phyloP scores from a whole-genome alignment of 2,329 filamentous ascomycete species.

The Kalaharituber pfeilii region DNA sequence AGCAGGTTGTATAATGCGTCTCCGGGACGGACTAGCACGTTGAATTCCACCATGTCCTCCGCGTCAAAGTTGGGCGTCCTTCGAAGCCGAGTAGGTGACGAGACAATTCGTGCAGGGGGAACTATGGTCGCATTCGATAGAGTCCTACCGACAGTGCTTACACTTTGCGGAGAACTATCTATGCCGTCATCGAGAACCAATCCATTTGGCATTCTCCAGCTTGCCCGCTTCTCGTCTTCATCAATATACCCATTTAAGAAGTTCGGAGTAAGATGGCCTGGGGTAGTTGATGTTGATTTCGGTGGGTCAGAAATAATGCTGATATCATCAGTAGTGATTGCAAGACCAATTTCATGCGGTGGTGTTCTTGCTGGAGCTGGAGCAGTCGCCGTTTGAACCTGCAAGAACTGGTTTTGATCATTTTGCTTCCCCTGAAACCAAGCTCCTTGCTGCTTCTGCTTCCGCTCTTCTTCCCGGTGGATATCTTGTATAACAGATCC shows the following conservation, averaged over 20 bases:
- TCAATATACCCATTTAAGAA: neutral
- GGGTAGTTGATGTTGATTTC: neutral
- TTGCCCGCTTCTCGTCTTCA: neutral
- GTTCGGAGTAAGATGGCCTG: neutral
- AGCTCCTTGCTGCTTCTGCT: neutral
- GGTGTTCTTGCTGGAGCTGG: neutral
- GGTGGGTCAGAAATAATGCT: neutral
- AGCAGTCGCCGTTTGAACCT: neutral
- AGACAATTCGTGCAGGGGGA: neutral
- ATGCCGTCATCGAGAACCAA: neutral
- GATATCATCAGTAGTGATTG: neutral
- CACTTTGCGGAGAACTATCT: neutral
- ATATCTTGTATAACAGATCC: neutral
- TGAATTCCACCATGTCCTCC: neutral
- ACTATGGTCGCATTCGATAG: neutral
- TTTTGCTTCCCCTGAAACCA: neutral
- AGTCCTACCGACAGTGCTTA: neutral
- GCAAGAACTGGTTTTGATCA: neutral
- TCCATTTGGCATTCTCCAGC: neutral
- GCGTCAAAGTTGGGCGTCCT: neutral
- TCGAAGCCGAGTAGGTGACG: neutral
- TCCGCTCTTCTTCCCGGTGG: neutral
- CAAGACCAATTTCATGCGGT: neutral
- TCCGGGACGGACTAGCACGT: neutral
- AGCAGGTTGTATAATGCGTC: neutral